Base-by-base conservation (phyloP, 176 grass and related monocot genomes). In the Phoenix dactylifera region DNA sequence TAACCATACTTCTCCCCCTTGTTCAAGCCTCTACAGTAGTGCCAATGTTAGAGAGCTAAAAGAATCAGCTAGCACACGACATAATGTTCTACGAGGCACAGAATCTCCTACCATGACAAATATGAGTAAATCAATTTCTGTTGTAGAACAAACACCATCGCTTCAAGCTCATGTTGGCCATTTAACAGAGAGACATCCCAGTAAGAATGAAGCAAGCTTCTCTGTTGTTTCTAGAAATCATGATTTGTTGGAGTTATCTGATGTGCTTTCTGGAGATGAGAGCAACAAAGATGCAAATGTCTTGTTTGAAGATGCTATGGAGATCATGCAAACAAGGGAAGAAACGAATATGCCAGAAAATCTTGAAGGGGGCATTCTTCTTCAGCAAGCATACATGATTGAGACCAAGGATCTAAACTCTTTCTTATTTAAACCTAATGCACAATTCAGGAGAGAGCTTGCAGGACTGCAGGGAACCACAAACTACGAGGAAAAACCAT, bases 251-350 rank as follows among this genome's bases (percentile, higher is more conserved):
- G 58, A 72, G 35, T 18, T 22, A 24, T 64, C 74, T 30, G 74
- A 44, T 32, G 23, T 58, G 24, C 7, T 57, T 67, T 44, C 16
- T 16, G 49, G 54, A 18, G 16, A 22, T 58, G 48, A 56, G 7
- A 72, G 50, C 55, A 32, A 70, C 17, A 55, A 26, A 15, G 78
- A 73, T 58, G 56, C 49, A 15, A 72, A 75, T 82, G 63, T 58
- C 26, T 77, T 61, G 55, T 96, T 96, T 59, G 62, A 87, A 74
- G 83, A 87, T 63, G 77, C 77, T 20, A 78, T 90, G 80, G 75
- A 87, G 52, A 63, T 60, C 50, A 69, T 87, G 83, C 67, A 90
- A 66, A 66, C 77, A 57, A 84, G 69, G 48, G 53, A 79, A 18
- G 63, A 68, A 59, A 59, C 30, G 17, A 74, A 84, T 26, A 72